Conservation (phyloP, 176 grass and related monocot species). For the Coix lacrymajobi region DNA sequence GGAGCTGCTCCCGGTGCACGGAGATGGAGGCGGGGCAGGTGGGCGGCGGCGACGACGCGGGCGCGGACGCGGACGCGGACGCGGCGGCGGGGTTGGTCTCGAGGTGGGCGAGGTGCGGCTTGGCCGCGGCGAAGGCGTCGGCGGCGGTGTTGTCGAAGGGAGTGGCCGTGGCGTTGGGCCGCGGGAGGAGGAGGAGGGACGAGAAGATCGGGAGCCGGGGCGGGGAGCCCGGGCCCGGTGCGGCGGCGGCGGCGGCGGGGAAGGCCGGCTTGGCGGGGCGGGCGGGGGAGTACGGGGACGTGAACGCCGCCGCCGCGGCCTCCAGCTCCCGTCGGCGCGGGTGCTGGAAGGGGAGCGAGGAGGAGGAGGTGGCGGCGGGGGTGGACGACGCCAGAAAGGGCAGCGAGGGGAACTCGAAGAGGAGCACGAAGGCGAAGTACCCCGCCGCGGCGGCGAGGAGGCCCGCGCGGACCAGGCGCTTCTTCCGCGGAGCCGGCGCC, state of each 20-base stretch:
- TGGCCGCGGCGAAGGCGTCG: slow-evolving; percentile 37
- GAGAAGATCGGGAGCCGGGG: slow-evolving; percentile 39
- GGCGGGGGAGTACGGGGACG: not conserved
- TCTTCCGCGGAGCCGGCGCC: slow-evolving; percentile 19
- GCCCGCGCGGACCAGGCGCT: not conserved
- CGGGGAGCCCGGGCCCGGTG: not conserved
- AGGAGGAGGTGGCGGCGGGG: not conserved
- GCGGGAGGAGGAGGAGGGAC: slow-evolving; percentile 30
- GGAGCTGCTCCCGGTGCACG: slow-evolving; percentile 34
- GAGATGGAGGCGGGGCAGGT: slow-evolving; percentile 55
- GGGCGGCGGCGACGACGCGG: not conserved
- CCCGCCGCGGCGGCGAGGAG: slow-evolving; percentile 1
- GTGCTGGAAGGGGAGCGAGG: slow-evolving; percentile 27
- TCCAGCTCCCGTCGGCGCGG: slow-evolving; percentile 42
- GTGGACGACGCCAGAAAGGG: not conserved
- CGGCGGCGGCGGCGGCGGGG: slow-evolving; percentile 2
- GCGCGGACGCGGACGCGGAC: not conserved
- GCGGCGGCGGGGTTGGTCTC: not conserved
- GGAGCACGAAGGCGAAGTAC: slow-evolving; percentile 37
- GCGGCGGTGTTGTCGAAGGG: slow-evolving; percentile 26
- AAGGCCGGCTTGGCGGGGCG: slow-evolving; percentile 23
- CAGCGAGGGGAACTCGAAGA: slow-evolving; percentile 36
- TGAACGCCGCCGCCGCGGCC: not conserved
- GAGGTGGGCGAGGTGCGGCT: slow-evolving; percentile 34
- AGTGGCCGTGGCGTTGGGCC: slow-evolving; percentile 35